These are phyloP conservation scores for Microdochium paspali DNA, from an alignment of 2,329 filamentous ascomycete genomes.

Conservation along the genomic window DNA sequence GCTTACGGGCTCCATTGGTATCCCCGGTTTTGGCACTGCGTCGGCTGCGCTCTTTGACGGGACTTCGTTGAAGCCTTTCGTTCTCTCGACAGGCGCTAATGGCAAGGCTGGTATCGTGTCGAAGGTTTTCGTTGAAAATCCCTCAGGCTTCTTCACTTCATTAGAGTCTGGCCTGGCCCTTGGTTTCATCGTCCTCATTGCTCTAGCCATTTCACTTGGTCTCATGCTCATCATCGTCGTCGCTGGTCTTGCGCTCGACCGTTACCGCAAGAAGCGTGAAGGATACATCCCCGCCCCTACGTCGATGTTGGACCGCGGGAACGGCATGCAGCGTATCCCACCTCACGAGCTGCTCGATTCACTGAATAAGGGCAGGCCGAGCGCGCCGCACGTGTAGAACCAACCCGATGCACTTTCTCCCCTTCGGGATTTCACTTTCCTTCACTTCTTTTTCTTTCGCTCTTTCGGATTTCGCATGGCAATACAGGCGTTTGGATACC, in stretches of 20 bases:
- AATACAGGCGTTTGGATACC: neutral
- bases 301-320: constrained; percentile 50
- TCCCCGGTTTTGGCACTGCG: constrained; percentile 68
- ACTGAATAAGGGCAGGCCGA: constrained; percentile 35
- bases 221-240: constrained; percentile 71
- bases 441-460: neutral
- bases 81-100: constrained; percentile 61
- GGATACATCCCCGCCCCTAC: constrained; percentile 74
- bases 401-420: constrained; percentile 10
- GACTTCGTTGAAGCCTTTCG: constrained; percentile 65
- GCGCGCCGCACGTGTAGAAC: constrained; percentile 37
- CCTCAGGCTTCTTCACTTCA: constrained; percentile 58
- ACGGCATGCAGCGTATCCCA: constrained; percentile 49
- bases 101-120: constrained; percentile 65
- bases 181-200: constrained; percentile 73
- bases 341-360: constrained; percentile 50
- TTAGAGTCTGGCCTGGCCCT: constrained; percentile 53
- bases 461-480: neutral
- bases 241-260: constrained; percentile 65
- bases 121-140: constrained; percentile 73
- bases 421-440: neutral
- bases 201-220: constrained; percentile 66
- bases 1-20: constrained; percentile 71
- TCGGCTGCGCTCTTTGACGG: constrained; percentile 88
- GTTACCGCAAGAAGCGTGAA: constrained; percentile 65